Percentiles rank a stretch among this genome's conserved stretches.
Evolutionary conservation across 2,329 filamentous ascomycete genomes (phyloP).

Genomic region (Aspergillus glaucus): DNA sequence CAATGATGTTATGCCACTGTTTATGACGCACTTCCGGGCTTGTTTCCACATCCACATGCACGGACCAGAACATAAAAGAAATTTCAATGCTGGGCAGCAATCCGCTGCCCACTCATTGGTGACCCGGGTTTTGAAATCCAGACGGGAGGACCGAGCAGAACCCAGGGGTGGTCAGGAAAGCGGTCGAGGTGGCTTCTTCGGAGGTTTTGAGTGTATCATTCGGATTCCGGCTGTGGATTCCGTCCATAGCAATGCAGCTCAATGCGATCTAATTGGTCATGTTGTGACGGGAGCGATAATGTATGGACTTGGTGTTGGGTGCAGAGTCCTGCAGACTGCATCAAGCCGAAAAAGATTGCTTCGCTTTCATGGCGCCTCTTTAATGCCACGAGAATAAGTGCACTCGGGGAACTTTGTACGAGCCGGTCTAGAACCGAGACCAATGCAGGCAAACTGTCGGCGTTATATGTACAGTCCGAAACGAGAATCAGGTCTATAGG

Average conservation of each 20-base stretch:
- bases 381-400: conserved; percentile 54
- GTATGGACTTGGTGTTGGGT: conserved; percentile 23
- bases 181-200: no score
- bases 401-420: conserved; percentile 42
- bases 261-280: conserved; percentile 30
- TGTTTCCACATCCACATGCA: not conserved
- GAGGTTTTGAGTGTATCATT: no score
- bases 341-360: conserved; percentile 59
- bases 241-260: conserved; percentile 33
- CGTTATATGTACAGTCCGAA: conserved; percentile 69
- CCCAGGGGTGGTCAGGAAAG: no score
- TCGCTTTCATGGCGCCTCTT: conserved; percentile 64
- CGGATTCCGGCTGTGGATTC: not conserved
- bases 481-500: conserved; percentile 56
- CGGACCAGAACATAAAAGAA: not conserved
- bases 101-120: not conserved
- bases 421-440: conserved; percentile 52
- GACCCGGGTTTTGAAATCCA: no score
- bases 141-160: no score
- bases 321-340: conserved; percentile 36
- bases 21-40: not conserved
- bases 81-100: not conserved
- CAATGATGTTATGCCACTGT: not conserved
- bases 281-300: conserved; percentile 31
- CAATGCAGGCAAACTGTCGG: conserved; percentile 58